phyloP scores from a whole-genome alignment of 257 asterid genomes.

The Marsdenia floribunda region DNA sequence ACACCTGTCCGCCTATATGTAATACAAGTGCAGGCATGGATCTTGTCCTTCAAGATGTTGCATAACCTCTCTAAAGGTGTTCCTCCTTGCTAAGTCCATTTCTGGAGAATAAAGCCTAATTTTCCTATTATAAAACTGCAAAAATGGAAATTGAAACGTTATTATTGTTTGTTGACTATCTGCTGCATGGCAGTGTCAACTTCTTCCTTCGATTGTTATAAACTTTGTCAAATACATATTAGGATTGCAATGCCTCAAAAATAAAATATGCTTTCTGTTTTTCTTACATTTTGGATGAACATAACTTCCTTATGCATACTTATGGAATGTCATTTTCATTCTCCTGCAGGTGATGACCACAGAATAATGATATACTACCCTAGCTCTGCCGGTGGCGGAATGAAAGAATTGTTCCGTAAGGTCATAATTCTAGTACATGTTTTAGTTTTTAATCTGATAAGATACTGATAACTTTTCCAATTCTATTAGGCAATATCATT shows the following conservation, averaged over 20 bases:
- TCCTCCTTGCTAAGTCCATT: not conserved
- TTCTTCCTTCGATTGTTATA: not conserved
- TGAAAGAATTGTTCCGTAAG: conserved; percentile 96
- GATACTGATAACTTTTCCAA: not conserved
- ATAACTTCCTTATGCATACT: conserved; percentile 13
- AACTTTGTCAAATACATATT: not conserved
- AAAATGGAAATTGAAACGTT: not conserved
- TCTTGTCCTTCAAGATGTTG: not conserved
- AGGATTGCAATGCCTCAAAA: not conserved
- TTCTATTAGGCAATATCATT: not conserved
- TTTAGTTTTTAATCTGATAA: not conserved
- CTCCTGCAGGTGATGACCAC: conserved; percentile 86
- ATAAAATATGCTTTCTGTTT: not conserved
- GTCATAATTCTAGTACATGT: conserved; percentile 29
- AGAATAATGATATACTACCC: conserved; percentile 96
- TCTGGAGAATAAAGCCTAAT: not conserved
- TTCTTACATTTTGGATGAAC: not conserved
- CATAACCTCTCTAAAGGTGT: not conserved
- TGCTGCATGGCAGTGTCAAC: not conserved
- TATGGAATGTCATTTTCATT: conserved; percentile 22
- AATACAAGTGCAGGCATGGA: not conserved
- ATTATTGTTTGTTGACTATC: not conserved
- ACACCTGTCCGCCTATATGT: not conserved
- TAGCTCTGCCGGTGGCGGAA: conserved; percentile 98
- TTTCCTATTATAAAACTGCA: not conserved